phyloP scores from a whole-genome alignment of 352 stramenopile genomes.

The Aphanomyces cochlioides region DNA sequence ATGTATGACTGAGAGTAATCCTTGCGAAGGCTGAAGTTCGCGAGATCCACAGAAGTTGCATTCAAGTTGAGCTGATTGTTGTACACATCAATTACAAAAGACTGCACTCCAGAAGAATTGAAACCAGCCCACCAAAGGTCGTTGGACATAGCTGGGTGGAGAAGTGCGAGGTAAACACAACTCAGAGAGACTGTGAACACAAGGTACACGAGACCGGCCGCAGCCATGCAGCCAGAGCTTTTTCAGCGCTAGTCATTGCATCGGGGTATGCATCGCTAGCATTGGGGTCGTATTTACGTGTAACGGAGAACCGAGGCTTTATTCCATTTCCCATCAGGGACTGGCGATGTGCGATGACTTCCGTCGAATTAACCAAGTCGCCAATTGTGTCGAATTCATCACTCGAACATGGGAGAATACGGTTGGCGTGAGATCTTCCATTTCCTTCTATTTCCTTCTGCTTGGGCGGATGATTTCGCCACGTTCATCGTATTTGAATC shows the following conservation, averaged over 20 bases:
- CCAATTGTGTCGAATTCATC: neutral
- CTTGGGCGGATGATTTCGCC: no score
- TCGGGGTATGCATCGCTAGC: neutral
- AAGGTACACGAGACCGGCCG: neutral
- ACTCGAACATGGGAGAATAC: neutral
- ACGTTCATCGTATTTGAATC: no score
- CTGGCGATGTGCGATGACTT: neutral
- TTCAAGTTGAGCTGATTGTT: slow-evolving; percentile 11
- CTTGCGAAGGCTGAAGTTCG: neutral
- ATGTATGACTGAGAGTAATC: slow-evolving; percentile 11
- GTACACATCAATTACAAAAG: slow-evolving; percentile 20
- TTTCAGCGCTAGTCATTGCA: neutral
- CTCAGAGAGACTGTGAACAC: slow-evolving; percentile 1
- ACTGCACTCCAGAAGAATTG: slow-evolving; percentile 7
- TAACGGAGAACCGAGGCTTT: neutral
- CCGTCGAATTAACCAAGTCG: neutral
- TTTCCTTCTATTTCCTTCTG: no score
- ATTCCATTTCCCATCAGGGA: neutral
- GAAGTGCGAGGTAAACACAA: neutral
- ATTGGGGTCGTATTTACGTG: neutral
- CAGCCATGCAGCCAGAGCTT: neutral
- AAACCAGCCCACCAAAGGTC: slow-evolving; percentile 23
- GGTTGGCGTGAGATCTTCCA: no score
- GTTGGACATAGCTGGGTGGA: slow-evolving; percentile 1
- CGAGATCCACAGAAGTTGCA: neutral